Base-by-base conservation (phyloP, 352 stramenopile genomes). In the Globisporangium spiculum region DNA sequence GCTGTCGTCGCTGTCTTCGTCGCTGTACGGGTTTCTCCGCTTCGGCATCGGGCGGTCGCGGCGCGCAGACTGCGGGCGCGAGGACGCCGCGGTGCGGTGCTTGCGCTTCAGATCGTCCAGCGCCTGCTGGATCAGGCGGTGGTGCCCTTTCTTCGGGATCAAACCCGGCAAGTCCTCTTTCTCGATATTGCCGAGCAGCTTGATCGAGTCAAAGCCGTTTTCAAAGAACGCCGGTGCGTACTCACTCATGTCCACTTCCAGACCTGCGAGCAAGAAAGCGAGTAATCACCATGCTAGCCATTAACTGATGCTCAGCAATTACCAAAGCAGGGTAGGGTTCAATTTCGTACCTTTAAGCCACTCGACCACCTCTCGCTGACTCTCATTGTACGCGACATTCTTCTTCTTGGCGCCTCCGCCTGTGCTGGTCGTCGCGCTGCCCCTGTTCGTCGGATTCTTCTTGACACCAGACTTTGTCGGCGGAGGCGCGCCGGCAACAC, bases 141-240 rank as follows among this genome's bases (percentile, higher is more conserved):
- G 86, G 70, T 96, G 88, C 9, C 88, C 88, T 30, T 87, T 88
- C 72, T 96, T 96, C 20, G 88, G 88, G 5, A 96, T 81, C 58
- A 96, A 72, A 2, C 69, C 73, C 16, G 86, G 81, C 34, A 96
- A 59, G 60, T 96, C 88, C 1, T 73, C 73, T 27, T 89, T 77
- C 66, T 91, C 85, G 30, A 96, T 89, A 3, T 81, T 86, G 58
- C 81, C 88, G 10, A 96, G 72, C 27, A 94, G 72, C 70, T 96
- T 93, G 64, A 96, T 88, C 60, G 86, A 94, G 64, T 96, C 88
- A 55, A 96, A 96, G 1, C 88, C 86, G 60, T 96, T 94, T 57
- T 94, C 88, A 50, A 96, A 94, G 67, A 96, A 94, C 30, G 86
- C 78, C 16, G 77, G 75, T n/a, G 79, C 84, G 66, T 96, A 96